phyloP scores from a whole-genome alignment of 192 early-diverging fungal genomes.

The Coemansia sp. region DNA sequence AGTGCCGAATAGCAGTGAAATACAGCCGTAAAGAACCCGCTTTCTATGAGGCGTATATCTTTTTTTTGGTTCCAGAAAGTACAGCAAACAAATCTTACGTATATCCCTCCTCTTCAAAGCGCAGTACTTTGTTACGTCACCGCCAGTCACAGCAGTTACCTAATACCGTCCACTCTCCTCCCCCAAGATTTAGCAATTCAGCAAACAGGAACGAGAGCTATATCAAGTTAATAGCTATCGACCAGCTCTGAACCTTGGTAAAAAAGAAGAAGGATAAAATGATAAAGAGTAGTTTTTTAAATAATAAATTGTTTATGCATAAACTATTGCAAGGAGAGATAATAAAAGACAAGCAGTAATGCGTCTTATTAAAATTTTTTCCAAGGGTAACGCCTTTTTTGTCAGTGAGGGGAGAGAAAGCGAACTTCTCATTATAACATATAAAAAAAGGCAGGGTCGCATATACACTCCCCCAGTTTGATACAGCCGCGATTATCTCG shows the following conservation, averaged over 20 bases:
- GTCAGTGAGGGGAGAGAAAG: background rate
- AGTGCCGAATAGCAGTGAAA: conserved; percentile 1
- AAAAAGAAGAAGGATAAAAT: conserved; percentile 1
- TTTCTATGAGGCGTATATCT: background rate
- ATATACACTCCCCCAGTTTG: background rate
- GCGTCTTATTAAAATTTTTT: background rate
- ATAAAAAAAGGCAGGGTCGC: conserved; percentile 1
- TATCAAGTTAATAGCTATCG: background rate
- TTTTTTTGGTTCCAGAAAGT: background rate
- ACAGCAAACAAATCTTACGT: background rate
- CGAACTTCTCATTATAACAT: background rate
- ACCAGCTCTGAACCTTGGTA: conserved; percentile 3
- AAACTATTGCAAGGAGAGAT: conserved; percentile 1
- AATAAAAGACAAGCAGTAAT: conserved; percentile 5
- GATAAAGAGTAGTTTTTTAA: background rate
- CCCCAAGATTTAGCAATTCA: background rate
- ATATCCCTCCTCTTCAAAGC: background rate
- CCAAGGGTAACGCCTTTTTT: too few species aligned
- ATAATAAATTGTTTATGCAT: too few species aligned
- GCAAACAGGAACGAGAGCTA: background rate
- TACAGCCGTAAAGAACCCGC: background rate
- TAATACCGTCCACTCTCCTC: background rate
- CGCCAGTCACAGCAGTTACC: conserved; percentile 10
- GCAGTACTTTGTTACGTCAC: conserved; percentile 9
- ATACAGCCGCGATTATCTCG: background rate